phyloP scores from a whole-genome alignment of 2,329 filamentous ascomycete genomes.

The Ilyonectria destructans region DNA sequence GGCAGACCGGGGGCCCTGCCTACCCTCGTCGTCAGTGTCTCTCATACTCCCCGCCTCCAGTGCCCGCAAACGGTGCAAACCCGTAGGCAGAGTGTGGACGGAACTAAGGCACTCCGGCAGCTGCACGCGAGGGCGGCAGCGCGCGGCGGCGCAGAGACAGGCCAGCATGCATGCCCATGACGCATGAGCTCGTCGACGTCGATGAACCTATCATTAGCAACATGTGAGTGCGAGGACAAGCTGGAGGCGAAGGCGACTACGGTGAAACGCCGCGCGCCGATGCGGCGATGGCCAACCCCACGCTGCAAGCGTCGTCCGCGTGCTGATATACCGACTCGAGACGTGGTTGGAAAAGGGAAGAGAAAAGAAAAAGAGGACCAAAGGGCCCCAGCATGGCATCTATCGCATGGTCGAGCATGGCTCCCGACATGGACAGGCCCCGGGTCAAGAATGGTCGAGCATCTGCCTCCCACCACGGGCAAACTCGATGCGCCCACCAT shows the following conservation, averaged over 20 bases:
- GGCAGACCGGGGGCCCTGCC: slow-evolving; percentile 33
- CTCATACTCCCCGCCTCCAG: slow-evolving; percentile 17
- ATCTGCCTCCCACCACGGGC: slow-evolving; percentile 11
- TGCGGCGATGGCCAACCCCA: slow-evolving; percentile 39
- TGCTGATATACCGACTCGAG: slow-evolving; percentile 46
- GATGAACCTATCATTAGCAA: slow-evolving; percentile 52
- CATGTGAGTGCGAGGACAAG: slow-evolving; percentile 48
- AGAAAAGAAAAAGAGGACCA: slow-evolving; percentile 13
- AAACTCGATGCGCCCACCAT: slow-evolving; percentile 10
- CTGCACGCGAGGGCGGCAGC: slow-evolving; percentile 33
- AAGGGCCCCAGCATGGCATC: slow-evolving; percentile 13
- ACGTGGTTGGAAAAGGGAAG: slow-evolving; percentile 31
- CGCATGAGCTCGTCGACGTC: slow-evolving; percentile 38
- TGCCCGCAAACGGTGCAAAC: slow-evolving; percentile 6
- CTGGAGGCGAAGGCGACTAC: slow-evolving; percentile 35
- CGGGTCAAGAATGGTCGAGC: slow-evolving; percentile 1
- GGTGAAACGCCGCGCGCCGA: slow-evolving; percentile 38
- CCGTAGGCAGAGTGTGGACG: slow-evolving; percentile 8
- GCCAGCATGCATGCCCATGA: slow-evolving; percentile 29
- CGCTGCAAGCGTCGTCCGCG: slow-evolving; percentile 39
- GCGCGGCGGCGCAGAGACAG: slow-evolving; percentile 28
- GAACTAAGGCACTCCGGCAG: slow-evolving; percentile 31
- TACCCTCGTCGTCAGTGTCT: slow-evolving; percentile 33
- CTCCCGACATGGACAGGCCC: slow-evolving; percentile 4
- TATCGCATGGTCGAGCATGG: slow-evolving; percentile 11